A percentile compares a stretch with the other conserved stretches of the same genome.
phyloP scores from a whole-genome alignment of 768 basidiomycete genomes.

The Kwoniella botswanensis region DNA sequence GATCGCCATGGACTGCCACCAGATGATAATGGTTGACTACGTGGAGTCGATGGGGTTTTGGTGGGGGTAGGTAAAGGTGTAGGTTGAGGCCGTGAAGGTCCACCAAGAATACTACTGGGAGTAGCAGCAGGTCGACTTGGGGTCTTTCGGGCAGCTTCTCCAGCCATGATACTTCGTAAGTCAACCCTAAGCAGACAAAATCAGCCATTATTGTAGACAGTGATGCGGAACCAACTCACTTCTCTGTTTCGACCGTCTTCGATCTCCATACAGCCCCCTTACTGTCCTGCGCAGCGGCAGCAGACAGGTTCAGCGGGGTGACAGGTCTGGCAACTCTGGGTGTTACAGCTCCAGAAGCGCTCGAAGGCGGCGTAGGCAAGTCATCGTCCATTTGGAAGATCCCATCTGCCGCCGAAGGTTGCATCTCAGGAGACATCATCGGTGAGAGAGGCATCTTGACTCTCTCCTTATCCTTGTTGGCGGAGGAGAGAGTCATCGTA shows the following conservation, averaged over 20 bases:
- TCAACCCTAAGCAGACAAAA: slow-evolving; percentile 66
- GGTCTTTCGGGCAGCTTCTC: slow-evolving; percentile 62
- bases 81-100: slow-evolving; percentile 10
- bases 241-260: slow-evolving; percentile 45
- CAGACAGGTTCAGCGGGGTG: slow-evolving; percentile 45
- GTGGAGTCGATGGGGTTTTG: slow-evolving; percentile 14
- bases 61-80: slow-evolving; percentile 26
- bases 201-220: background rate
- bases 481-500: slow-evolving; percentile 30
- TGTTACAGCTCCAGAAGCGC: slow-evolving; percentile 34
- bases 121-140: slow-evolving; percentile 28
- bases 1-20: slow-evolving; percentile 37
- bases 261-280: slow-evolving; percentile 38
- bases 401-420: slow-evolving; percentile 64
- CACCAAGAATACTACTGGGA: slow-evolving; percentile 5
- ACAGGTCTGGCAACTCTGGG: slow-evolving; percentile 33
- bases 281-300: slow-evolving; percentile 12
- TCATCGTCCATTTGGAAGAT: slow-evolving; percentile 86
- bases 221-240: slow-evolving; percentile 38
- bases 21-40: slow-evolving; percentile 20
- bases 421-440: slow-evolving; percentile 51
- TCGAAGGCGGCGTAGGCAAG: slow-evolving; percentile 52
- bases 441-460: slow-evolving; percentile 28
- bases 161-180: slow-evolving; percentile 85
- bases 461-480: slow-evolving; percentile 29